Percentiles rank a stretch among this genome's conserved stretches.
Evolutionary conservation across 257 asterid genomes (phyloP).

Genomic region (Anisodus acutangulus): DNA sequence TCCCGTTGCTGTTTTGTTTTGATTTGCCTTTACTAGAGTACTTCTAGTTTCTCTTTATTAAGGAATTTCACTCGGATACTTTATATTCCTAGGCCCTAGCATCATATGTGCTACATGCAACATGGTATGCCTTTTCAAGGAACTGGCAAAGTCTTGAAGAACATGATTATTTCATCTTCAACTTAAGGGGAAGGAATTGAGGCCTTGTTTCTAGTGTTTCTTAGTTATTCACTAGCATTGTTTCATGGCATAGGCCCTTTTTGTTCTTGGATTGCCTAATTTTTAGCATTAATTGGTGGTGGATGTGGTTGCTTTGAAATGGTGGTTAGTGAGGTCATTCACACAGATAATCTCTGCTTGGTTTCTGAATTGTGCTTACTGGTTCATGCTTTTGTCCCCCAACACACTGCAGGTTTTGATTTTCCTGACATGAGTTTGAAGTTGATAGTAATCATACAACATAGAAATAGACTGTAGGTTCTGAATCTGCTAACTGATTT

Average conservation of each 20-base stretch:
- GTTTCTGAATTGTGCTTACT: background rate
- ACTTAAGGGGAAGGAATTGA: background rate
- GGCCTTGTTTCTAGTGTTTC: background rate
- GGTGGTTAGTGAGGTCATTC: background rate
- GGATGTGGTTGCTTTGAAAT: background rate
- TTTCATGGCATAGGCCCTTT: background rate
- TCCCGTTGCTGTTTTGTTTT: background rate
- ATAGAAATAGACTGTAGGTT: background rate
- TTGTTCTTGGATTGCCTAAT: background rate
- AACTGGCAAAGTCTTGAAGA: background rate
- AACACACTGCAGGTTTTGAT: background rate
- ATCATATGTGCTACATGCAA: too few relatives aligned
- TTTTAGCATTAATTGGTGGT: background rate
- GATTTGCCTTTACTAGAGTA: background rate
- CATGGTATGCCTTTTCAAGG: too few relatives aligned
- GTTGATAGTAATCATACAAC: background rate
- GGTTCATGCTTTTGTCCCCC: background rate
- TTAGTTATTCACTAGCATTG: background rate
- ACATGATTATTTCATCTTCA: background rate
- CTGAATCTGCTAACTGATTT: background rate
- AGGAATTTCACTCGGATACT: background rate
- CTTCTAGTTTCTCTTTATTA: background rate
- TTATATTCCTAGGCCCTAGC: background rate
- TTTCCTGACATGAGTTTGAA: background rate
- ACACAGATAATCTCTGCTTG: background rate